Percentiles rank a stretch among this genome's conserved stretches.
Conservation (phyloP, 306 rosid species). For the Medicago lupulina region DNA sequence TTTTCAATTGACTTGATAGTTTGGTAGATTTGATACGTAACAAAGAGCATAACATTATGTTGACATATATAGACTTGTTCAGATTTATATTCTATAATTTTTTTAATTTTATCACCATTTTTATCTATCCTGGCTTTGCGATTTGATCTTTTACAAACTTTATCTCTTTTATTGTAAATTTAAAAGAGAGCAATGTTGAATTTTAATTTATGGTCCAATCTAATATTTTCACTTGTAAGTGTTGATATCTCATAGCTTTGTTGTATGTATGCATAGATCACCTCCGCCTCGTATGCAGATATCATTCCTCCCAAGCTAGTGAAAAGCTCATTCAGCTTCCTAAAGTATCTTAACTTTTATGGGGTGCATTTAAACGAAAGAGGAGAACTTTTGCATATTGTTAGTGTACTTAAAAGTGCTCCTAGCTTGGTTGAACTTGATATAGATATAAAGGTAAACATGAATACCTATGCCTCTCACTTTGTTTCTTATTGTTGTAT, state of each 20-base stretch:
- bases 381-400: no score
- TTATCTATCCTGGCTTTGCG: no score
- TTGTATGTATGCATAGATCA: no score
- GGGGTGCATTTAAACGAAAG: background rate
- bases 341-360: background rate
- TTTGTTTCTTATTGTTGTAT: background rate
- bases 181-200: background rate
- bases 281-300: background rate
- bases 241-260: no score
- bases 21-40: no score
- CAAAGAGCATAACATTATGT: no score
- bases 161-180: background rate
- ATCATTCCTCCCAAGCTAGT: background rate
- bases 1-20: no score
- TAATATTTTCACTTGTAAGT: no score
- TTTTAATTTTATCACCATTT: no score
- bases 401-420: conserved; percentile 32
- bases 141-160: no score
- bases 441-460: conserved; percentile 22
- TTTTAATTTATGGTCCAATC: background rate
- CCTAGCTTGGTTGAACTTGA: conserved; percentile 14
- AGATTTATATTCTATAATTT: no score
- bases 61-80: no score
- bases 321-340: background rate
- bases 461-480: background rate